These are phyloP conservation scores for Phytophthora citrophthora DNA, from an alignment of 352 stramenopile species.

Conservation along the genomic window DNA sequence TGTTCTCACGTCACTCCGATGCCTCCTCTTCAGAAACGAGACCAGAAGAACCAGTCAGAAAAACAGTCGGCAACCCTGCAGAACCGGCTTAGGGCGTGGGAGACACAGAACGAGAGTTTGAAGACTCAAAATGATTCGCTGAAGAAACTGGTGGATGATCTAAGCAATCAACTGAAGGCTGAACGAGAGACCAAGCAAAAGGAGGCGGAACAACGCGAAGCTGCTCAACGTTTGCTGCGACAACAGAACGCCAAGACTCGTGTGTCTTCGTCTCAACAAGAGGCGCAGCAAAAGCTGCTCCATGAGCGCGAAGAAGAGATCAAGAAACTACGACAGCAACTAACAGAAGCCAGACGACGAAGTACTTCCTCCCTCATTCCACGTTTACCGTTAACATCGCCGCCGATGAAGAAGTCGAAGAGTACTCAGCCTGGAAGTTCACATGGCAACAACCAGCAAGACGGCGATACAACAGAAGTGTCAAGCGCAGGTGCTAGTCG, in stretches of 20 bases:
- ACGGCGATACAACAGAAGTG: slow-evolving; percentile 28
- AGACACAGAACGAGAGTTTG: slow-evolving; percentile 68
- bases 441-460: slow-evolving; percentile 38
- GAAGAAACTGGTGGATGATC: slow-evolving; percentile 71
- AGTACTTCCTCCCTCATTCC: slow-evolving; percentile 79
- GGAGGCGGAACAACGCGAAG: slow-evolving; percentile 73
- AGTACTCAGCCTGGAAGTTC: slow-evolving; percentile 26
- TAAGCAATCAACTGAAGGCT: slow-evolving; percentile 71
- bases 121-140: slow-evolving; percentile 70
- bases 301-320: slow-evolving; percentile 84
- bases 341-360: slow-evolving; percentile 75
- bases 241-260: slow-evolving; percentile 72
- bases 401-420: slow-evolving; percentile 55
- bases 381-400: slow-evolving; percentile 45
- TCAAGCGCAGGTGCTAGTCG: slow-evolving; percentile 16
- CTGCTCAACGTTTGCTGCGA: slow-evolving; percentile 62
- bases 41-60: slow-evolving; percentile 93
- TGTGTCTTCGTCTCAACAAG: slow-evolving; percentile 74
- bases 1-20: slow-evolving; percentile 46
- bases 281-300: slow-evolving; percentile 68
- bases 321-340: slow-evolving; percentile 73
- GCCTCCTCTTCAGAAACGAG: slow-evolving; percentile 81
- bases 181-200: slow-evolving; percentile 75
- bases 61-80: slow-evolving; percentile 81
- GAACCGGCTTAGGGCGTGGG: slow-evolving; percentile 82